phyloP scores from a whole-genome alignment of 805 yeast species.

The Wickerhamiella sergipiensis region DNA sequence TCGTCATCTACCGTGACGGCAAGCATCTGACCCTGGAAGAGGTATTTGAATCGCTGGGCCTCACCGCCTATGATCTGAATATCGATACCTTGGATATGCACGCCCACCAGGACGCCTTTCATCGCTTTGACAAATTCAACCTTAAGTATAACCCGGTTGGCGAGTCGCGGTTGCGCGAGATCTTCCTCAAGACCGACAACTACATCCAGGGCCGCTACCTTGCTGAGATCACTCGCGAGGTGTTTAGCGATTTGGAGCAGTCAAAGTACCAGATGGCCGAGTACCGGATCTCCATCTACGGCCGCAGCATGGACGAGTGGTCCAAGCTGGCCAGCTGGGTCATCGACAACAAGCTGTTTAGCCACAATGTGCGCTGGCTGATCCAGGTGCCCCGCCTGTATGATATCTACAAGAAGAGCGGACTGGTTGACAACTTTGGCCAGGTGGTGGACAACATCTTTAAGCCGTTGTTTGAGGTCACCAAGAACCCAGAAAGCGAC shows the following conservation, averaged over 20 bases:
- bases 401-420: slow-evolving; percentile 71
- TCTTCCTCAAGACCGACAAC: slow-evolving; percentile 90
- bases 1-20: slow-evolving; percentile 89
- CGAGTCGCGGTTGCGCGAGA: slow-evolving; percentile 92
- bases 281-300: slow-evolving; percentile 88
- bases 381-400: slow-evolving; percentile 90
- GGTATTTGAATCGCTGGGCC: slow-evolving; percentile 79
- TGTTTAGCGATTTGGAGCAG: slow-evolving; percentile 82
- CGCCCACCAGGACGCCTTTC: slow-evolving; percentile 97
- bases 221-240: slow-evolving; percentile 90
- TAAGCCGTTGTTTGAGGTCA: slow-evolving; percentile 80
- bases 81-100: slow-evolving; percentile 98
- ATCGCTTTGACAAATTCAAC: slow-evolving; percentile 93
- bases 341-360: slow-evolving; percentile 76
- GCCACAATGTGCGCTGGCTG: slow-evolving; percentile 94
- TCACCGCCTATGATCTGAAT: slow-evolving; percentile 87
- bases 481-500: slow-evolving; percentile 67
- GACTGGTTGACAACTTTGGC: slow-evolving; percentile 55
- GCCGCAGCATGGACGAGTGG: slow-evolving; percentile 86
- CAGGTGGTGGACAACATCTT: slow-evolving; percentile 70
- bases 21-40: slow-evolving; percentile 71
- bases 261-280: slow-evolving; percentile 97
- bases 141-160: slow-evolving; percentile 96
- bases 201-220: slow-evolving; percentile 76
- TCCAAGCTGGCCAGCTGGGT: slow-evolving; percentile 92